phyloP scores from a whole-genome alignment of 805 yeast genomes.

The Pichia californica region DNA sequence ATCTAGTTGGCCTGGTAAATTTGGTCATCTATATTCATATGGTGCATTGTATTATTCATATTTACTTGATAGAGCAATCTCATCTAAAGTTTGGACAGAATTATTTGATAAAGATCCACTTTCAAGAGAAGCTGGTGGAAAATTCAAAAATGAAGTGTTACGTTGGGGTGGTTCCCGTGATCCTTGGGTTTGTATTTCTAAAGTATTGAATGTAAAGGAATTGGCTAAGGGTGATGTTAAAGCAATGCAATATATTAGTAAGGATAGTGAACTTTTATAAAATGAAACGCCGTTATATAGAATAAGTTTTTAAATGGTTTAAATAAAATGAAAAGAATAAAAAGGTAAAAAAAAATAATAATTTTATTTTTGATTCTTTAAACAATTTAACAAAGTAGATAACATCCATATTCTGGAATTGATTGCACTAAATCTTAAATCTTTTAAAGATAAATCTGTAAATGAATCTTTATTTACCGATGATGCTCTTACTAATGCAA shows the following conservation, averaged over 20 bases:
- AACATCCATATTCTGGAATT: constrained; percentile 41
- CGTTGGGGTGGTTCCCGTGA: constrained; percentile 93
- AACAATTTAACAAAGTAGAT: constrained; percentile 28
- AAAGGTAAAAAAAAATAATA: neutral
- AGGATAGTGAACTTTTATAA: constrained; percentile 1
- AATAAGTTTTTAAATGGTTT: too few species aligned
- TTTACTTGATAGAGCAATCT: constrained; percentile 86
- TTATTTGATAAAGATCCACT: constrained; percentile 68
- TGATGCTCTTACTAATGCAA: constrained; percentile 23
- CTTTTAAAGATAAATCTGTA: constrained; percentile 22
- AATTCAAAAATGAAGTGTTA: constrained; percentile 61
- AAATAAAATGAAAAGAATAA: neutral
- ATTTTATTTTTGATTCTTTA: too few species aligned
- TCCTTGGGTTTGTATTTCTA: constrained; percentile 83
- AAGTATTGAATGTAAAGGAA: constrained; percentile 60
- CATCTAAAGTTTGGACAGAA: constrained; percentile 74
- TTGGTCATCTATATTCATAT: constrained; percentile 88
- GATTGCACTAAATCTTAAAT: constrained; percentile 40
- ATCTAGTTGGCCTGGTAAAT: constrained; percentile 89
- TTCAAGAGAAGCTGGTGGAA: constrained; percentile 66
- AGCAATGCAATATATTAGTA: constrained; percentile 9
- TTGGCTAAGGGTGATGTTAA: constrained; percentile 50
- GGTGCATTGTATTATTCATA: constrained; percentile 94
- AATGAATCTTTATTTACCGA: neutral
- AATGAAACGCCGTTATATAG: too few species aligned